Evolutionary conservation across 805 yeast genomes (phyloP), one percentile per base, ranked within the genome.

Genomic region (Ogataea siamensis): DNA sequence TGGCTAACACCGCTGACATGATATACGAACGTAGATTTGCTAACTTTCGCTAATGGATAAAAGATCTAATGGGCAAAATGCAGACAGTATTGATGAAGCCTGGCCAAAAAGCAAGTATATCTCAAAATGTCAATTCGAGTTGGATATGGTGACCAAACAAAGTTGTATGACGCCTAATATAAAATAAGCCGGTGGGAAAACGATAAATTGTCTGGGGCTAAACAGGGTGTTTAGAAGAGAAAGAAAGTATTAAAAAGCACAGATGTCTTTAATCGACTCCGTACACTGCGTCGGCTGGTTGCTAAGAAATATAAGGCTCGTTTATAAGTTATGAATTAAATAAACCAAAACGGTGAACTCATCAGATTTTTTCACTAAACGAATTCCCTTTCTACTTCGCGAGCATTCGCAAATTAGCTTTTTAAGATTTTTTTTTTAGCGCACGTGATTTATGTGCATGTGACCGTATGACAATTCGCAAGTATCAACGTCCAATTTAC

Each of bases 1-100:
- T 53, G 9, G 63, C 47, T 27, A 58, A 25, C 5, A 40, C 16
- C 8, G 49, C 43, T 4, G 39, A 15, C 56, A 51, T 51, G 33
- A 20, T 13, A 13, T n/a, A 18, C 9, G 11, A 10, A 22, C 25
- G 25, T 13, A 11, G 13, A 22, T 22, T n/a, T n/a, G n/a, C n/a
- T n/a, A n/a, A n/a, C n/a, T n/a, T n/a, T n/a, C n/a, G n/a, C n/a
- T n/a, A n/a, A n/a, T n/a, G n/a, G n/a, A n/a, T n/a, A n/a, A n/a
- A n/a, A n/a, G n/a, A n/a, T n/a, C n/a, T n/a, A n/a, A n/a, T n/a
- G n/a, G n/a, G n/a, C n/a, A n/a, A n/a, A n/a, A n/a, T n/a, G n/a
- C n/a, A n/a, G n/a, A n/a, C n/a, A n/a, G n/a, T n/a, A n/a, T n/a
- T n/a, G n/a, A n/a, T n/a, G n/a, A n/a, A n/a, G n/a, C n/a, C n/a